These are phyloP conservation scores for Fusarium sp. DNA, from an alignment of 2,329 filamentous ascomycete species.

Conservation along the genomic window DNA sequence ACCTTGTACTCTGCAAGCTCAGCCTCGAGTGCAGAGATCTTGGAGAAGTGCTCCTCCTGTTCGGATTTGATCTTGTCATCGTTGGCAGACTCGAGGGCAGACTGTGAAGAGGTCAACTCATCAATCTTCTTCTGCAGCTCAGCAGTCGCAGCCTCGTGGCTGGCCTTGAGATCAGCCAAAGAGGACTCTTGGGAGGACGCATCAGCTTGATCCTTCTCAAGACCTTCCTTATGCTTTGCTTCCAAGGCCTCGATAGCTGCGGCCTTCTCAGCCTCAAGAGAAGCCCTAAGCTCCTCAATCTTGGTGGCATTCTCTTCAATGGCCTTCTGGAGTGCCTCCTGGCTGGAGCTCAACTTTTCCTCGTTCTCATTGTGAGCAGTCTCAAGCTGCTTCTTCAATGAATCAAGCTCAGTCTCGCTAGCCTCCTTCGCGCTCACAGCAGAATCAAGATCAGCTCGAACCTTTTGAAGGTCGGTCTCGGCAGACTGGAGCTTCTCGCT, in stretches of 20 bases:
- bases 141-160: constrained; percentile 61
- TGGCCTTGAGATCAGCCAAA: constrained; percentile 63
- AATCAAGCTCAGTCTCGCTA: constrained; percentile 61
- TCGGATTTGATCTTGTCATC: constrained; percentile 60
- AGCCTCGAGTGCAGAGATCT: constrained; percentile 64
- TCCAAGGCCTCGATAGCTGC: constrained; percentile 63
- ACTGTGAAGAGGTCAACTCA: constrained; percentile 62
- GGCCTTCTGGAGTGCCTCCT: constrained; percentile 54
- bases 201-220: constrained; percentile 61
- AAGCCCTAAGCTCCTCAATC: constrained; percentile 63
- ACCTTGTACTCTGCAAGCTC: constrained; percentile 65
- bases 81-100: constrained; percentile 60
- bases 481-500: constrained; percentile 64
- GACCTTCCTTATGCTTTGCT: constrained; percentile 64
- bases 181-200: constrained; percentile 62
- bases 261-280: constrained; percentile 64
- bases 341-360: constrained; percentile 52
- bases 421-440: constrained; percentile 63
- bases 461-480: constrained; percentile 63
- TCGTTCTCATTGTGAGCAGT: constrained; percentile 51
- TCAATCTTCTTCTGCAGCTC: constrained; percentile 69
- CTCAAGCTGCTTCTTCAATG: constrained; percentile 65
- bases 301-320: constrained; percentile 63
- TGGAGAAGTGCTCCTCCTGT: constrained; percentile 58
- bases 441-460: constrained; percentile 63